Evolutionary conservation across 495 filamentous ascomycete genomes (phyloP).

Genomic region (Bryoglossum gracile): DNA sequence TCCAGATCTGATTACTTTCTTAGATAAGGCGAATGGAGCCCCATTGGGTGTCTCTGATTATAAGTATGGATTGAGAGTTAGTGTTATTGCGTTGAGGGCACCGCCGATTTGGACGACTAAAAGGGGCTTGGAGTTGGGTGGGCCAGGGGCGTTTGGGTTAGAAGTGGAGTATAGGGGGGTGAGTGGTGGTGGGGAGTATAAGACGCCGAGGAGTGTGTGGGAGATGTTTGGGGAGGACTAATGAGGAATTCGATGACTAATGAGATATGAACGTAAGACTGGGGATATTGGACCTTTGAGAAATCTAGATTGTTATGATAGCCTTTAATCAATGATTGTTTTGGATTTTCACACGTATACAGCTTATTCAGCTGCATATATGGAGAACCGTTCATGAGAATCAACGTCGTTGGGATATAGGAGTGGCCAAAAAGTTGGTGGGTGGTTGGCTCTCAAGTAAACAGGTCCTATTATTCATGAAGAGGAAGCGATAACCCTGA

Average conservation of each 20-base stretch:
- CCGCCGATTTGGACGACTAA: constrained; percentile 32
- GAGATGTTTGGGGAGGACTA: constrained; percentile 19
- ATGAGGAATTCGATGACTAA: not conserved
- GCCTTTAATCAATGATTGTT: too few relatives aligned
- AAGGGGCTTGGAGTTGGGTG: constrained; percentile 31
- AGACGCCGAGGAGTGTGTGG: constrained; percentile 24
- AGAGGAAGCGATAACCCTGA: too few relatives aligned
- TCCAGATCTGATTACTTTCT: constrained; percentile 52
- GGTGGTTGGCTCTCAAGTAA: too few relatives aligned
- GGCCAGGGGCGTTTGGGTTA: constrained; percentile 26
- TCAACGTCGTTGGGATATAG: too few relatives aligned
- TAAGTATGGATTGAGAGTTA: constrained; percentile 31
- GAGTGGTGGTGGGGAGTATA: constrained; percentile 12
- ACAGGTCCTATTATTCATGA: too few relatives aligned
- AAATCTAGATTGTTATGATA: too few relatives aligned
- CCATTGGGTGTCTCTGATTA: constrained; percentile 53
- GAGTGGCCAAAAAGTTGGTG: too few relatives aligned
- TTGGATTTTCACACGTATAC: too few relatives aligned
- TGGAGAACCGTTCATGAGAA: too few relatives aligned
- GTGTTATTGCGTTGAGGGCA: constrained; percentile 32
- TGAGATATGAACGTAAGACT: not conserved
- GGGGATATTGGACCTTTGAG: not conserved
- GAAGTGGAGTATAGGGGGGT: constrained; percentile 17
- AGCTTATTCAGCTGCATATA: too few relatives aligned
- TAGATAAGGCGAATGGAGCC: constrained; percentile 53